Conservation (phyloP, 2,329 filamentous ascomycete species). For the Capronia americana region DNA sequence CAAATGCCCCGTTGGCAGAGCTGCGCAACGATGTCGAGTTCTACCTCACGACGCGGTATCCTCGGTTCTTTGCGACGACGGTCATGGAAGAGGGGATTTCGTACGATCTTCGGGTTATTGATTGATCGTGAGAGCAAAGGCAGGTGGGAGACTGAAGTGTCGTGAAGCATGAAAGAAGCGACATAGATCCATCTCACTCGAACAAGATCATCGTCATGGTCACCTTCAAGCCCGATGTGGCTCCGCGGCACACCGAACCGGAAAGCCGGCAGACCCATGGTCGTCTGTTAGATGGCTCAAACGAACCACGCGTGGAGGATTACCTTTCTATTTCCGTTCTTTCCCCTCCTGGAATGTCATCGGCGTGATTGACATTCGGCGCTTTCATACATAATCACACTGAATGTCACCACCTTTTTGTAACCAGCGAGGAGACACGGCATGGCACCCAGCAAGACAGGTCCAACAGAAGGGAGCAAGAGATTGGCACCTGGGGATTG, state of each 20-base stretch:
- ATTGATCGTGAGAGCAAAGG: not conserved
- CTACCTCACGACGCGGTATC: not conserved
- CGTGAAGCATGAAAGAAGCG: not conserved
- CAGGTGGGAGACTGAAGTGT: not conserved
- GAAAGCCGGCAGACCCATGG: not conserved
- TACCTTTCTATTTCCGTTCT: not conserved
- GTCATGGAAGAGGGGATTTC: conserved; percentile 1
- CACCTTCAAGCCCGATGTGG: not conserved
- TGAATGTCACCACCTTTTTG: not conserved
- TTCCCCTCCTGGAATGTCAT: not conserved
- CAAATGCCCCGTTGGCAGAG: not conserved
- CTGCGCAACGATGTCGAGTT: not conserved
- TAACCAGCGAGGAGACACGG: not conserved
- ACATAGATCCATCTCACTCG: not conserved
- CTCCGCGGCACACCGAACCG: not conserved
- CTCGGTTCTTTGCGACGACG: conserved; percentile 5
- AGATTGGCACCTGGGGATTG: not conserved
- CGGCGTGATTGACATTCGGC: too few relatives aligned
- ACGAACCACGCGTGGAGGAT: not conserved
- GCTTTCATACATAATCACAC: not conserved
- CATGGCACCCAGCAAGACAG: not conserved
- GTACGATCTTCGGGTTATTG: not conserved
- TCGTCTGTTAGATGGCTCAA: conserved; percentile 1
- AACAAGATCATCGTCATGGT: not conserved
- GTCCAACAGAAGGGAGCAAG: not conserved